A percentile compares a stretch with the other conserved stretches of the same genome.
These are phyloP conservation scores for Epichloe sylvatica DNA, from an alignment of 2,329 filamentous ascomycete genomes.

Conservation along the genomic window DNA sequence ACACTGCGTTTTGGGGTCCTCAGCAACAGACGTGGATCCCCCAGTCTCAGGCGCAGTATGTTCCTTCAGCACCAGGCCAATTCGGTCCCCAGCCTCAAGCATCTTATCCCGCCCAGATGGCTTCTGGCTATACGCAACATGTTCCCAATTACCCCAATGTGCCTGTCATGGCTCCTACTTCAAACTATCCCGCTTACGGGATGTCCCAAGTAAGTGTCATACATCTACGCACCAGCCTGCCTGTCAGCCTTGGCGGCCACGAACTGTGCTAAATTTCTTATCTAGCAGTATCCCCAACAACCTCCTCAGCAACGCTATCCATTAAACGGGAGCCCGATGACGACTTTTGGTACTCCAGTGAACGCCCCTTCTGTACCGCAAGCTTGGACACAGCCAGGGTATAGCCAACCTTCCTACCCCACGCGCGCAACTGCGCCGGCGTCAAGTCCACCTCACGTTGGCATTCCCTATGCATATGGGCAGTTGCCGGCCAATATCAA, in stretches of 20 bases:
- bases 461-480: slow-evolving; percentile 58
- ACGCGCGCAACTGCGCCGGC: slow-evolving; percentile 16
- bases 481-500: slow-evolving; percentile 59
- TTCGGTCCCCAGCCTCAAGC: slow-evolving; percentile 30
- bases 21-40: slow-evolving; percentile 45
- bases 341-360: slow-evolving; percentile 22
- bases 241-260: background rate
- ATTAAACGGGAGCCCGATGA: slow-evolving; percentile 21
- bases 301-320: slow-evolving; percentile 18
- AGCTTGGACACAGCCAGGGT: slow-evolving; percentile 24
- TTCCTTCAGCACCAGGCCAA: slow-evolving; percentile 28
- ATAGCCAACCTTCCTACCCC: slow-evolving; percentile 19
- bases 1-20: slow-evolving; percentile 51
- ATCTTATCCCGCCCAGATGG: slow-evolving; percentile 33
- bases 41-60: slow-evolving; percentile 34
- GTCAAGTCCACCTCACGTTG: slow-evolving; percentile 17
- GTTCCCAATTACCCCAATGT: slow-evolving; percentile 29
- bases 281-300: slow-evolving; percentile 17
- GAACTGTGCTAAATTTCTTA: background rate
- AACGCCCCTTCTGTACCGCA: slow-evolving; percentile 17
- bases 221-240: background rate
- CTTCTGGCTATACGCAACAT: slow-evolving; percentile 30
- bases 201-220: slow-evolving; percentile 29
- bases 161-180: slow-evolving; percentile 27
- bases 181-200: slow-evolving; percentile 32